These are phyloP conservation scores for Malus hybrid DNA, from an alignment of 331 rosid species.

Conservation along the genomic window DNA sequence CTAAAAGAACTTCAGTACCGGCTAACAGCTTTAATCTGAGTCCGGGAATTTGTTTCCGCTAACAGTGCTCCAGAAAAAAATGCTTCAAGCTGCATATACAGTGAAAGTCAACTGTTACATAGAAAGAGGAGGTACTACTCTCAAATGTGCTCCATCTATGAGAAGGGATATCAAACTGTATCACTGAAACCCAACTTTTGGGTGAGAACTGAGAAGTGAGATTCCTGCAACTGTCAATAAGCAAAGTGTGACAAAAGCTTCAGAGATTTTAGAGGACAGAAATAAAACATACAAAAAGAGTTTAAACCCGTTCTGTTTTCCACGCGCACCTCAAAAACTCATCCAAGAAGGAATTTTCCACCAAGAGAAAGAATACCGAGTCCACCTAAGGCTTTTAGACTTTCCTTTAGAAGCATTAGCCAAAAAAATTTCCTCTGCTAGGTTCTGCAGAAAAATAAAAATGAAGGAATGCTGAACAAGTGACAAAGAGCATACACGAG, in stretches of 20 bases:
- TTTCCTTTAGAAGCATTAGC: conserved; percentile 92
- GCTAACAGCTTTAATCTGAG: conserved; percentile 98
- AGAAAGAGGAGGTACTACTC: not conserved
- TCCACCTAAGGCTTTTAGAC: conserved; percentile 92
- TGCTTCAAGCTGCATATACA: conserved; percentile 85
- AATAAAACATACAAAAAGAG: not conserved
- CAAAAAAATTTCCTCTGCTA: conserved; percentile 63
- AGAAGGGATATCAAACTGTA: conserved; percentile 49
- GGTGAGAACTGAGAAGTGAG: conserved; percentile 50
- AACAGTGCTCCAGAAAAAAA: conserved; percentile 91
- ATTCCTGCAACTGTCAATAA: conserved; percentile 94
- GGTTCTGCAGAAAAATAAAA: conserved; percentile 41
- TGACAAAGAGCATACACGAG: not conserved
- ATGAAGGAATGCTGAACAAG: conserved; percentile 5
- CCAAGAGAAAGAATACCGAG: conserved; percentile 92
- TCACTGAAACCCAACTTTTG: conserved; percentile 97
- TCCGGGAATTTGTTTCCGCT: conserved; percentile 95
- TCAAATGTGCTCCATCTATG: not conserved
- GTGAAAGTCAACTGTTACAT: not conserved
- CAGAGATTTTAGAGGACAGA: conserved; percentile 43
- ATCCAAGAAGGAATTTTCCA: conserved; percentile 79
- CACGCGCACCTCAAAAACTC: conserved; percentile 77
- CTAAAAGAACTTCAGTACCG: conserved; percentile 35
- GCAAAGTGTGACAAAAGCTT: conserved; percentile 97
- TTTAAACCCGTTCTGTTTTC: not conserved